phyloP scores from a whole-genome alignment of 2,329 filamentous ascomycete species.

The Xylariaceae sp. region DNA sequence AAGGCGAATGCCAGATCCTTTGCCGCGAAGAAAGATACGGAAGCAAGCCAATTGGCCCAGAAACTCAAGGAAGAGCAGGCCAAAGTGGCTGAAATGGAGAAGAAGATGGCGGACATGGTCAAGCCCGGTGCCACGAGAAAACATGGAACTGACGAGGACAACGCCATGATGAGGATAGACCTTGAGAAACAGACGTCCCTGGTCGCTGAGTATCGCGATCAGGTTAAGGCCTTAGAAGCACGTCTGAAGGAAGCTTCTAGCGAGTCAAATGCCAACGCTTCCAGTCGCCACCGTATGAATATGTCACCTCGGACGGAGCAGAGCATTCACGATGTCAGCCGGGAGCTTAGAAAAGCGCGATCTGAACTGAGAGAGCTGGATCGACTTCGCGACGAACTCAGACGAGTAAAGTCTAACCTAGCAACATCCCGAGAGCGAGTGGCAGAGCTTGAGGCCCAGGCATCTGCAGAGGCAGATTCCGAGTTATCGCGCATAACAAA shows the following conservation, averaged over 20 bases:
- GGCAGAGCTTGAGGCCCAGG: conserved; percentile 37
- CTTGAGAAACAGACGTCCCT: conserved; percentile 55
- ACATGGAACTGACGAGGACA: conserved; percentile 41
- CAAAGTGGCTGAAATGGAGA: conserved; percentile 61
- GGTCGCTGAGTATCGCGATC: conserved; percentile 54
- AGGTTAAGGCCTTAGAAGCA: conserved; percentile 55
- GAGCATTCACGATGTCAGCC: conserved; percentile 49
- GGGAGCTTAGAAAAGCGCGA: conserved; percentile 52
- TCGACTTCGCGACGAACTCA: conserved; percentile 50
- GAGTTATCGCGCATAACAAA: conserved; percentile 36
- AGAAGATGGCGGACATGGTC: conserved; percentile 56
- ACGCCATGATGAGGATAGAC: conserved; percentile 48
- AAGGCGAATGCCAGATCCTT: conserved; percentile 76
- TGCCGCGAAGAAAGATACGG: conserved; percentile 70
- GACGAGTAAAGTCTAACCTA: conserved; percentile 48
- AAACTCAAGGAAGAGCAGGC: conserved; percentile 65
- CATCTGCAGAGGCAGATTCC: conserved; percentile 25
- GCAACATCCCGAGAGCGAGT: conserved; percentile 44
- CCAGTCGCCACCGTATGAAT: conserved; percentile 36
- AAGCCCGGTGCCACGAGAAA: conserved; percentile 45
- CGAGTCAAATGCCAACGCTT: conserved; percentile 33
- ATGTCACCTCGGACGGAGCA: conserved; percentile 49
- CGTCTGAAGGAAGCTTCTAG: conserved; percentile 43
- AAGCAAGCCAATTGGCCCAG: conserved; percentile 62
- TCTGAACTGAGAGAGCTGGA: conserved; percentile 51